phyloP scores from a whole-genome alignment of 176 grass and related monocot species.

The Rhynchospora breviuscula region DNA sequence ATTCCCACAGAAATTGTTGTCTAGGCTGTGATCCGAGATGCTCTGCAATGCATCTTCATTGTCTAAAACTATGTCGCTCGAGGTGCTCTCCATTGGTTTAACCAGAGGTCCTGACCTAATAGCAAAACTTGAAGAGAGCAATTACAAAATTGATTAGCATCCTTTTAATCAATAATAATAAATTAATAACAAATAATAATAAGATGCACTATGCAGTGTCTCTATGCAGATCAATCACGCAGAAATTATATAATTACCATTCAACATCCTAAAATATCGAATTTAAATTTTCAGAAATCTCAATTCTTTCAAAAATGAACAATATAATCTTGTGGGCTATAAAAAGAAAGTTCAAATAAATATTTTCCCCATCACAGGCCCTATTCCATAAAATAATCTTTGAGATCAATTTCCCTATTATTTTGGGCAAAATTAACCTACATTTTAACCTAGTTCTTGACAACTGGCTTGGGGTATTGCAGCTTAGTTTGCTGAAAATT shows the following conservation, averaged over 20 bases:
- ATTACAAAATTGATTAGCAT: neutral
- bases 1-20: neutral
- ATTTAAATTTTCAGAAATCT: neutral
- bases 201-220: neutral
- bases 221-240: neutral
- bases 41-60: neutral
- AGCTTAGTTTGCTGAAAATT: neutral
- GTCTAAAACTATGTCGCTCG: neutral
- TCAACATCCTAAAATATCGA: neutral
- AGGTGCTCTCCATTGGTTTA: neutral
- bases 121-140: neutral
- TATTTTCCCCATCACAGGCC: neutral
- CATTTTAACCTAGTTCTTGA: neutral
- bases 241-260: neutral
- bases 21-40: neutral
- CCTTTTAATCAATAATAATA: neutral
- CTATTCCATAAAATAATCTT: neutral
- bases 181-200: neutral
- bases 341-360: neutral
- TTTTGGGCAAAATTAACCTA: neutral
- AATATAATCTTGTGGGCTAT: neutral
- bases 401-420: neutral
- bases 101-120: neutral
- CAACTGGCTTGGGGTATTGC: neutral
- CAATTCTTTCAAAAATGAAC: neutral